Evolutionary conservation across 257 asterid genomes (phyloP).

Genomic region (Mentha longifolia): DNA sequence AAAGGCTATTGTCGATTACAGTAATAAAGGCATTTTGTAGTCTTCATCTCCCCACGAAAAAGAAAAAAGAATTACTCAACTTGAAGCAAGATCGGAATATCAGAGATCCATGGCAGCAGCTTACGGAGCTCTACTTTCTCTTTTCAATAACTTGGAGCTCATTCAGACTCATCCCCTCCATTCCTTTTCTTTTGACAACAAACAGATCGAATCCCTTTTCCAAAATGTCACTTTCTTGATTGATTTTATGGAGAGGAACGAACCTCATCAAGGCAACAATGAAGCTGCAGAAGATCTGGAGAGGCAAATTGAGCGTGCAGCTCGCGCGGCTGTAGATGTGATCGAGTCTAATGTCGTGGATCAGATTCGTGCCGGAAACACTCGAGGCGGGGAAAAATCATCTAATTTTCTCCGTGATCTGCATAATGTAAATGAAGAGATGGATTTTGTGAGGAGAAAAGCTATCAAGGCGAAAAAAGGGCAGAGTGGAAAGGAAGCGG

Average conservation of each 20-base stretch:
- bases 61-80: too few species aligned
- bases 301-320: neutral
- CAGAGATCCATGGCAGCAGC: constrained; percentile 6
- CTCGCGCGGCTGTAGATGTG: neutral
- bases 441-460: neutral
- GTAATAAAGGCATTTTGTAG: neutral
- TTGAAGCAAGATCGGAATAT: too few species aligned
- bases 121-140: constrained; percentile 5
- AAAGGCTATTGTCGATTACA: neutral
- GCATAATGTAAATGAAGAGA: neutral
- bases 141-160: neutral
- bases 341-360: neutral
- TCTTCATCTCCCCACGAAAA: too few species aligned
- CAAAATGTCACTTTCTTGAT: constrained; percentile 2
- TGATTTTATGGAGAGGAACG: neutral
- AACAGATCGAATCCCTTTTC: neutral
- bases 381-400: neutral
- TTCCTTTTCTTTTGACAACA: neutral
- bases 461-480: neutral
- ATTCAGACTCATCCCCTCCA: neutral
- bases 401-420: neutral
- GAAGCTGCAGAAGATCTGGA: neutral
- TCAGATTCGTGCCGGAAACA: neutral
- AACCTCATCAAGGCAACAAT: neutral
- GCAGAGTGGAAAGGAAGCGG: neutral